Evolutionary conservation across 2,329 filamentous ascomycete genomes (phyloP).

Genomic region (Stachybotrys chartarum): DNA sequence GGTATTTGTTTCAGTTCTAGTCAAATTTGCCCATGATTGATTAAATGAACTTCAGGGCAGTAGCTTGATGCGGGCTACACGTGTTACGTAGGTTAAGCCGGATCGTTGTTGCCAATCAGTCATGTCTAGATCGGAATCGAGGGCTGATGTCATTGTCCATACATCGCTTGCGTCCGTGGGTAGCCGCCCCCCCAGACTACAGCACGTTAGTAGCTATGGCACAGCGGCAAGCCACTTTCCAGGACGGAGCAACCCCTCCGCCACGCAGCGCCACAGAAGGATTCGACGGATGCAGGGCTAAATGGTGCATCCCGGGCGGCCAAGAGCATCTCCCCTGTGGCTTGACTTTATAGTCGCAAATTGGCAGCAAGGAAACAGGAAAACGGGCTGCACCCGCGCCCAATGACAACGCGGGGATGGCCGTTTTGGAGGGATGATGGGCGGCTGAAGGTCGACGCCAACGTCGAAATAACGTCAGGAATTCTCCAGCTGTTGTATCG

Average conservation of each 20-base stretch:
- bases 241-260: not conserved
- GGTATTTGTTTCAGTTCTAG: too few relatives aligned
- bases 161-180: too few relatives aligned
- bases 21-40: too few relatives aligned
- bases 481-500: too few relatives aligned
- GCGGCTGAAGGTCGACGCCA: too few relatives aligned
- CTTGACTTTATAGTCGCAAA: not conserved
- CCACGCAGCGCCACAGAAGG: not conserved
- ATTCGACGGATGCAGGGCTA: not conserved
- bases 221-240: too few relatives aligned
- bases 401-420: too few relatives aligned
- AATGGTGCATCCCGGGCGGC: not conserved
- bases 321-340: not conserved
- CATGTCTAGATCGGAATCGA: not conserved
- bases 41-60: not conserved
- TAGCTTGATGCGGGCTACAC: not conserved
- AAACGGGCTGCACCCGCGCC: not conserved
- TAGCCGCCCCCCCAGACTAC: too few relatives aligned
- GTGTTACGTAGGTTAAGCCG: not conserved
- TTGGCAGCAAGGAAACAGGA: not conserved
- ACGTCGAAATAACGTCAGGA: too few relatives aligned
- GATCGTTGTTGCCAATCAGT: not conserved
- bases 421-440: too few relatives aligned
- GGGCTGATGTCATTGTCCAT: not conserved
- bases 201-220: too few relatives aligned